Evolutionary conservation across 441 rosid species (phyloP).

Genomic region (Populus hybrid): DNA sequence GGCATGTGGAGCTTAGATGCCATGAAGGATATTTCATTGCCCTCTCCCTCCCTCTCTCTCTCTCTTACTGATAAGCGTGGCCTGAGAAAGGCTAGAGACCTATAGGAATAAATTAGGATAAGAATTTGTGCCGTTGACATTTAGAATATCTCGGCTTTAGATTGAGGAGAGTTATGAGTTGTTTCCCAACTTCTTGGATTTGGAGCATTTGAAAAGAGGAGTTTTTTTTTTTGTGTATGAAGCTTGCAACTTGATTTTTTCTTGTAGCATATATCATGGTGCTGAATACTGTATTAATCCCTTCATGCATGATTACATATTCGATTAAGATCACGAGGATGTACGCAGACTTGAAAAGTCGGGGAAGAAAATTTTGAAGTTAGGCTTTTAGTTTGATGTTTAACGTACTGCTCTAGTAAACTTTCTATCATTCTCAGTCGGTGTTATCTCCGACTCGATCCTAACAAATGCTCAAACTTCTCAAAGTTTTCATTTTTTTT

Average conservation of each 20-base stretch:
- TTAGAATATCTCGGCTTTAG: neutral
- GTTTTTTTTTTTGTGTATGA: neutral
- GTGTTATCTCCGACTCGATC: conserved; percentile 5
- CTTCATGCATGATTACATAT: neutral
- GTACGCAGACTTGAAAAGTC: neutral
- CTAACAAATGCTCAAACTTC: neutral
- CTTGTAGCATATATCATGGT: neutral
- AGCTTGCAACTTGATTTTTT: neutral
- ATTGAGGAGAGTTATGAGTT: neutral
- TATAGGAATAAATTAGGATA: neutral
- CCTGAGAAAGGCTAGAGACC: neutral
- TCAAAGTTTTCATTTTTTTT: neutral
- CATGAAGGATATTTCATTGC: too few species aligned
- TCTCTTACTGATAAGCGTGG: too few species aligned
- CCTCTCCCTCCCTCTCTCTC: too few species aligned
- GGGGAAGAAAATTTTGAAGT: neutral
- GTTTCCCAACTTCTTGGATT: neutral
- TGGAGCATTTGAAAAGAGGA: neutral
- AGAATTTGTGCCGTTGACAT: neutral
- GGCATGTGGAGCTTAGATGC: neutral
- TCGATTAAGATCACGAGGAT: neutral
- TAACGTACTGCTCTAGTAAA: neutral
- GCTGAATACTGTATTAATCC: neutral
- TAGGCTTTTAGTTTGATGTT: neutral
- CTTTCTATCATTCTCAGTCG: conserved; percentile 4